Base-by-base conservation (phyloP, 305 asterid species). In the Solanum aculeatissimum region DNA sequence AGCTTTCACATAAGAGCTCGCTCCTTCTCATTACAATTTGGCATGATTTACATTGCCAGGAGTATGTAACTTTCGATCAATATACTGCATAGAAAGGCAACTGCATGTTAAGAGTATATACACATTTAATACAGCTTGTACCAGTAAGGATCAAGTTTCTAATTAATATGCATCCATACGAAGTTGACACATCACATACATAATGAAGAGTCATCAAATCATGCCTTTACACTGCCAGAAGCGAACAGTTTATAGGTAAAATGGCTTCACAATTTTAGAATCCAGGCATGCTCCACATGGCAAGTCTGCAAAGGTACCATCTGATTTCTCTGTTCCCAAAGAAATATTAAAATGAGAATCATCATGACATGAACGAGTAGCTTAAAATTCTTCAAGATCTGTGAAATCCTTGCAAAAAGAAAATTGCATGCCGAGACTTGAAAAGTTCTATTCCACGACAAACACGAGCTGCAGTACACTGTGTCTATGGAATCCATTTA, bases 361-460 rank as follows among this genome's bases (percentile, higher is more conserved):
- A 77, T 77, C 15, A 43, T 53, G 6, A 53, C 66, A 79, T 21
- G 16, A 42, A 13, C 42, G 40, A 45, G 82, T 87, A 95, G 98
- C 38, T 32, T 32, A 32, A 32, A 32, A 32, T 32, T 32, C 38
- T 32, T 32, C 38, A 32, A 32, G 38, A 32, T 32, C 38, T 32
- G 38, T 32, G 38, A 4, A 32, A 32, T 32, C 38, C 38, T 32
- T 32, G 2, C 38, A 32, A 32, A 32, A 32, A 32, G 38, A 32
- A 32, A 32, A 32, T 32, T 4, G 38, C 38, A 32, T 32, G 38
- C 38, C 4, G 38, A 32, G 38, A 32, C 93, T 7, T 40, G 43
- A 40, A 4, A 40, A 40, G 43, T 40, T 40, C 6, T 40, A 40
- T 40, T 40, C 43, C 43, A 40, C 8, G 43, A 3, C 43, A 40